These are phyloP conservation scores for Piromyces finnis DNA, from an alignment of 192 early-diverging fungal genomes.

Conservation along the genomic window DNA sequence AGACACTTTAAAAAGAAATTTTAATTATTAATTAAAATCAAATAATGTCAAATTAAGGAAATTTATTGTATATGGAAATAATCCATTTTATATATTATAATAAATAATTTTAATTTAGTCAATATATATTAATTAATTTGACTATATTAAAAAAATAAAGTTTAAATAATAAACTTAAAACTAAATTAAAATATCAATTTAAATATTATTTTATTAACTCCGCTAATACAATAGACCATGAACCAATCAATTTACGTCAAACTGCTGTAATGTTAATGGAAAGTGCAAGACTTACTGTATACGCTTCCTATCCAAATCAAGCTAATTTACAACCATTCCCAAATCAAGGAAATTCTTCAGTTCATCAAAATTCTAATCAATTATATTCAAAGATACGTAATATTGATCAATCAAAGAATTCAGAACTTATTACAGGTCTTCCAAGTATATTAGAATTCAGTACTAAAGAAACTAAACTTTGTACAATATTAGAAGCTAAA, in stretches of 20 bases:
- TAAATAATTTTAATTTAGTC: too few species aligned
- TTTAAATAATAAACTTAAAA: not conserved
- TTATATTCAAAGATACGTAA: conserved; percentile 4
- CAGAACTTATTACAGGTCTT: conserved; percentile 34
- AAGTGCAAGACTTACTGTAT: not conserved
- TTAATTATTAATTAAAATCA: too few species aligned
- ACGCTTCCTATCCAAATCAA: not conserved
- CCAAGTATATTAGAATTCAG: conserved; percentile 28
- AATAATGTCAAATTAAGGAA: too few species aligned
- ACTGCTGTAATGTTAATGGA: conserved; percentile 1
- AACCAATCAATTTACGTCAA: conserved; percentile 13
- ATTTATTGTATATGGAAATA: too few species aligned
- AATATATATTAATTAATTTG: not conserved
- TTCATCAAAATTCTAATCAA: conserved; percentile 11
- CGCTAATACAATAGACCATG: not conserved
- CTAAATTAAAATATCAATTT: not conserved
- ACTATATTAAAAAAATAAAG: not conserved
- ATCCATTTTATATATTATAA: too few species aligned
- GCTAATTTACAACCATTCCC: conserved; percentile 3
- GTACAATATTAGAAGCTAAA: conserved; percentile 1
- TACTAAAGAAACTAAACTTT: conserved; percentile 7
- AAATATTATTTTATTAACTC: not conserved
- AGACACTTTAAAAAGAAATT: too few species aligned
- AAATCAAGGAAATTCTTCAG: conserved; percentile 1
- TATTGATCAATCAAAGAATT: conserved; percentile 22